Evolutionary conservation across 768 basidiomycete species (phyloP).

Genomic region (Lentinula raphanica): DNA sequence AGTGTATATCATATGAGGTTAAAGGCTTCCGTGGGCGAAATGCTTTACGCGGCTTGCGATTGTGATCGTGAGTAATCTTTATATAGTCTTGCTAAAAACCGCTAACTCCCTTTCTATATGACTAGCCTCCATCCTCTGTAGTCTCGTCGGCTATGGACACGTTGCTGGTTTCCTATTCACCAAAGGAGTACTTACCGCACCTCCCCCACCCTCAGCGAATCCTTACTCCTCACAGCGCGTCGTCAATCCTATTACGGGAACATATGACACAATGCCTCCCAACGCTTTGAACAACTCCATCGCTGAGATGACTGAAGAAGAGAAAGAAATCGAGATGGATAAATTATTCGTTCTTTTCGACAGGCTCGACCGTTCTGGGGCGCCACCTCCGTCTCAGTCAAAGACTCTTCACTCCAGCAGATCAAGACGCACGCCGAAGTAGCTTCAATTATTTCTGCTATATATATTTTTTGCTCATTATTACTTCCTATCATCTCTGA

Average conservation of each 20-base stretch:
- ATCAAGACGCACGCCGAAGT: neutral
- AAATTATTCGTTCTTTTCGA: constrained; percentile 89
- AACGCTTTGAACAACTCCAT: constrained; percentile 28
- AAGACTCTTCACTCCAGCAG: neutral
- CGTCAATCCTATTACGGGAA: constrained; percentile 89
- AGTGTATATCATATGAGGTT: constrained; percentile 69
- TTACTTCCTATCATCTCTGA: neutral
- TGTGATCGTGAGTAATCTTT: constrained; percentile 37
- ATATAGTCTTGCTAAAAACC: neutral
- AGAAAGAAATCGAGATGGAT: constrained; percentile 93
- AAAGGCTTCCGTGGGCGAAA: constrained; percentile 78
- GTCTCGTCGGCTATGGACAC: constrained; percentile 21
- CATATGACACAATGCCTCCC: constrained; percentile 28
- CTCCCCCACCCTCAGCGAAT: constrained; percentile 33
- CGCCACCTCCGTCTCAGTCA: constrained; percentile 57
- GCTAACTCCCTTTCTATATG: neutral
- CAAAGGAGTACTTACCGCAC: constrained; percentile 74
- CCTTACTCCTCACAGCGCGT: constrained; percentile 15
- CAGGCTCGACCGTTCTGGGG: constrained; percentile 73
- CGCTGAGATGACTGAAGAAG: constrained; percentile 84
- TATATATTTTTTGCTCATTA: neutral
- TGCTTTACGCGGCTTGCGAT: constrained; percentile 80
- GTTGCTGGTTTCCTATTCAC: constrained; percentile 77
- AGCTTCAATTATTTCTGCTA: too few relatives aligned
- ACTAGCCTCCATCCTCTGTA: constrained; percentile 59